These are phyloP conservation scores for Teratosphaeria gauchensis DNA, from an alignment of 2,329 filamentous ascomycete genomes.

Conservation along the genomic window DNA sequence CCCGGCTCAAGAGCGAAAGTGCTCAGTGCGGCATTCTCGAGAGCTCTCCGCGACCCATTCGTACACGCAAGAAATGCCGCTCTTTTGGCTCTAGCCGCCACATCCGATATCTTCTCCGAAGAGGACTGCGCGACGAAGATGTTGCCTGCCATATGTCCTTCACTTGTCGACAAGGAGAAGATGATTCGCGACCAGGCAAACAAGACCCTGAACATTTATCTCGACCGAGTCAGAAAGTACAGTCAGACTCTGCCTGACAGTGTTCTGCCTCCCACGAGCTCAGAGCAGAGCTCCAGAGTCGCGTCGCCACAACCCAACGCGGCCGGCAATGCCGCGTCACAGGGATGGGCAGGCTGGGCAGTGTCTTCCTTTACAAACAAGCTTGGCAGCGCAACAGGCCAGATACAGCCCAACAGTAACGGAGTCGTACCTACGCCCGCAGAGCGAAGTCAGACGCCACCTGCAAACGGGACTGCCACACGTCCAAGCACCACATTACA, in stretches of 20 bases:
- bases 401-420: slow-evolving; percentile 60
- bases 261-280: slow-evolving; percentile 56
- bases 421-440: slow-evolving; percentile 36
- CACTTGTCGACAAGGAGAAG: slow-evolving; percentile 90
- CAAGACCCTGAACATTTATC: slow-evolving; percentile 79
- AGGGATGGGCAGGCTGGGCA: slow-evolving; percentile 89
- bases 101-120: slow-evolving; percentile 74
- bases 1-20: slow-evolving; percentile 72
- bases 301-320: slow-evolving; percentile 58
- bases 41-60: slow-evolving; percentile 85
- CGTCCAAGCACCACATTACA: slow-evolving; percentile 18
- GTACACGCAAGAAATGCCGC: slow-evolving; percentile 87
- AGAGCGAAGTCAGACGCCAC: slow-evolving; percentile 40
- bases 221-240: slow-evolving; percentile 73
- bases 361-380: slow-evolving; percentile 99
- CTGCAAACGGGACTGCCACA: slow-evolving; percentile 24
- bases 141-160: slow-evolving; percentile 72
- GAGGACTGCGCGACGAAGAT: slow-evolving; percentile 82
- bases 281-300: slow-evolving; percentile 52
- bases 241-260: slow-evolving; percentile 70
- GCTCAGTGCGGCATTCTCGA: slow-evolving; percentile 80
- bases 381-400: slow-evolving; percentile 69
- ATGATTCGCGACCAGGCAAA: slow-evolving; percentile 82
- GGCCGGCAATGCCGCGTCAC: slow-evolving; percentile 8
- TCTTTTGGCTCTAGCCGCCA: slow-evolving; percentile 75